A percentile compares a stretch with the other conserved stretches of the same genome.
These are phyloP conservation scores for Phylloporus sp. DNA, from an alignment of 768 basidiomycete species.

Conservation along the genomic window DNA sequence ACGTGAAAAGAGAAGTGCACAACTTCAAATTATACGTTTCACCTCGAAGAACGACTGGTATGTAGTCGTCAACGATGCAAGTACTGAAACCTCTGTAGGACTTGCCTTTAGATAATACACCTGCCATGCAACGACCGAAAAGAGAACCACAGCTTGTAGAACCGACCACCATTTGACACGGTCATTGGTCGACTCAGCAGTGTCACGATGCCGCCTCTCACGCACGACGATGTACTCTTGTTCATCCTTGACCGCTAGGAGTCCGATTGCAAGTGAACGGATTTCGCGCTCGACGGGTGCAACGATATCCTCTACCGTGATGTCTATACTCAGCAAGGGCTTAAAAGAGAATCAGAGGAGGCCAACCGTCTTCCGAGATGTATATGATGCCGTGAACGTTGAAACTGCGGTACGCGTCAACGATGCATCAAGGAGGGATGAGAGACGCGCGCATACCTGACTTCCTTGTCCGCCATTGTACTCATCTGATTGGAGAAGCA, in stretches of 20 bases:
- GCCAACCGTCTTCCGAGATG: constrained; percentile 79
- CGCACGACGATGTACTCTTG: constrained; percentile 98
- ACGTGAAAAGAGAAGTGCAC: neutral
- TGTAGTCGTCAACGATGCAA: constrained; percentile 4
- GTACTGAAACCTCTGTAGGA: neutral
- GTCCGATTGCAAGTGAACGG: constrained; percentile 70
- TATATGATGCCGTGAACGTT: constrained; percentile 98
- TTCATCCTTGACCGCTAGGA: constrained; percentile 93
- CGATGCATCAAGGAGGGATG: neutral
- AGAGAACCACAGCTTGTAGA: constrained; percentile 79
- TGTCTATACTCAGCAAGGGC: constrained; percentile 1
- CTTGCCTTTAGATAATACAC: constrained; percentile 91
- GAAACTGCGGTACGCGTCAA: constrained; percentile 51
- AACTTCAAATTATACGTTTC: constrained; percentile 71
- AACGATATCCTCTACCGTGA: constrained; percentile 55
- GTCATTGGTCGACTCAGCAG: constrained; percentile 87
- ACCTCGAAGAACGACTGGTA: constrained; percentile 83
- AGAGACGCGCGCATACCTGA: constrained; percentile 53
- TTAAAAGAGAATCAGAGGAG: neutral
- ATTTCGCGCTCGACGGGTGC: constrained; percentile 98
- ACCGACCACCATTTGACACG: constrained; percentile 99
- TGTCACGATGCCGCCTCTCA: constrained; percentile 89
- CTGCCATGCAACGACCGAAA: constrained; percentile 93
- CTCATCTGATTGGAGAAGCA: constrained; percentile 99
- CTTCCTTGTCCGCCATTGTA: constrained; percentile 89